A percentile compares a stretch with the other conserved stretches of the same genome.
phyloP scores from a whole-genome alignment of 83 land plant genomes.

The Isoetes engelmannii region DNA sequence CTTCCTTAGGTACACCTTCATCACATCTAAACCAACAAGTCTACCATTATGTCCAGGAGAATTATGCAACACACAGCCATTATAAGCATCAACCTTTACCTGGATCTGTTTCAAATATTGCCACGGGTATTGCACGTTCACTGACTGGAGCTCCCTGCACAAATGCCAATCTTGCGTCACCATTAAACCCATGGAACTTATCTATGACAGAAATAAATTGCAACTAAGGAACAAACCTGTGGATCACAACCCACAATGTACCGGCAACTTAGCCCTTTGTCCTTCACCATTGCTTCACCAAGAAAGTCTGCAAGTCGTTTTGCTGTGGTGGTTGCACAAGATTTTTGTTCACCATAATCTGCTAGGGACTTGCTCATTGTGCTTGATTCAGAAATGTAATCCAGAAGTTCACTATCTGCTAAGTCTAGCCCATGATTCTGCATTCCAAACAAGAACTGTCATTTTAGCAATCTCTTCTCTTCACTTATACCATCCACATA shows the following conservation, averaged over 20 bases:
- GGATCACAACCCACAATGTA: slow-evolving; percentile 95
- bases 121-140: slow-evolving; percentile 97
- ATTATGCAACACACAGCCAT: neutral
- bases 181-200: neutral
- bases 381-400: slow-evolving; percentile 95
- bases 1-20: slow-evolving; percentile 64
- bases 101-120: slow-evolving; percentile 89
- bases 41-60: neutral
- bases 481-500: too few species aligned
- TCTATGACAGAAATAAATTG: neutral
- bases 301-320: slow-evolving; percentile 97
- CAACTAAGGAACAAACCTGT: slow-evolving; percentile 39
- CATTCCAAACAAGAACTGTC: neutral
- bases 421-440: slow-evolving; percentile 93
- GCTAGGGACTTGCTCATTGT: slow-evolving; percentile 98
- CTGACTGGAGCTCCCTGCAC: slow-evolving; percentile 95
- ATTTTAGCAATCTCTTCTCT: too few species aligned
- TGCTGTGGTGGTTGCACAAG: slow-evolving; percentile 99
- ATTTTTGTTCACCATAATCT: slow-evolving; percentile 96
- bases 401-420: slow-evolving; percentile 89
- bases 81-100: slow-evolving; percentile 42
- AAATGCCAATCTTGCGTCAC: neutral
- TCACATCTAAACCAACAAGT: slow-evolving; percentile 50
- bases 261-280: slow-evolving; percentile 87
- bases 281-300: slow-evolving; percentile 96